phyloP scores from a whole-genome alignment of 306 rosid genomes.

The Quercus gilva region DNA sequence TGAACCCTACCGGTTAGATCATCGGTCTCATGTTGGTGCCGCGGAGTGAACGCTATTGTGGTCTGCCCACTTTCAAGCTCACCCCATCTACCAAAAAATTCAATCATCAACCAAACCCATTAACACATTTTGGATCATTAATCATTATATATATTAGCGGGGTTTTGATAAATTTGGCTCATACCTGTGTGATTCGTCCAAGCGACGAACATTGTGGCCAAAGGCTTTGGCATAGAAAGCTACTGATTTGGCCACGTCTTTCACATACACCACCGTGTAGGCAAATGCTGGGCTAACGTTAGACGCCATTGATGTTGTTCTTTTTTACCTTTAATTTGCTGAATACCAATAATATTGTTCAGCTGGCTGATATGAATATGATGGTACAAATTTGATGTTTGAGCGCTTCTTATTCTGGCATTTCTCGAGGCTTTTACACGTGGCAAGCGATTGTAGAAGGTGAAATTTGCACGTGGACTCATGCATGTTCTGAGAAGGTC shows the following conservation, averaged over 20 bases:
- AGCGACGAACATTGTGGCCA: constrained; percentile 67
- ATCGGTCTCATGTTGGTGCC: constrained; percentile 74
- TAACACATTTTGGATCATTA: background rate
- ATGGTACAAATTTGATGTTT: background rate
- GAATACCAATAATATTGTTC: background rate
- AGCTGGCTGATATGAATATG: background rate
- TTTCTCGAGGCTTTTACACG: background rate
- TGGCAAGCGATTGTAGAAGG: background rate
- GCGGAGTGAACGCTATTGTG: constrained; percentile 82
- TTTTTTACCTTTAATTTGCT: too few species aligned
- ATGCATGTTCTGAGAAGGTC: constrained; percentile 10
- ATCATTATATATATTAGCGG: background rate
- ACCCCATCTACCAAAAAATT: constrained; percentile 58
- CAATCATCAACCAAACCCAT: background rate
- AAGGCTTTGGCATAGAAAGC: constrained; percentile 75
- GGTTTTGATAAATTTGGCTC: too few species aligned
- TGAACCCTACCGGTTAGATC: constrained; percentile 65
- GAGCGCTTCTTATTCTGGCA: background rate
- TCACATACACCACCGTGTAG: constrained; percentile 64
- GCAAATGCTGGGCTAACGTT: constrained; percentile 50
- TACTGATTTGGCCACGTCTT: constrained; percentile 63
- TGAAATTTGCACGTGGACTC: constrained; percentile 25
- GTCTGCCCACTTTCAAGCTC: constrained; percentile 78
- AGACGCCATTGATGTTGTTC: constrained; percentile 37
- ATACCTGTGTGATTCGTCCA: constrained; percentile 69